Percentiles rank a stretch among this genome's conserved stretches.
Evolutionary conservation across 208 protist genomes (phyloP).

Genomic region (Acanthamoeba lenticulata): DNA sequence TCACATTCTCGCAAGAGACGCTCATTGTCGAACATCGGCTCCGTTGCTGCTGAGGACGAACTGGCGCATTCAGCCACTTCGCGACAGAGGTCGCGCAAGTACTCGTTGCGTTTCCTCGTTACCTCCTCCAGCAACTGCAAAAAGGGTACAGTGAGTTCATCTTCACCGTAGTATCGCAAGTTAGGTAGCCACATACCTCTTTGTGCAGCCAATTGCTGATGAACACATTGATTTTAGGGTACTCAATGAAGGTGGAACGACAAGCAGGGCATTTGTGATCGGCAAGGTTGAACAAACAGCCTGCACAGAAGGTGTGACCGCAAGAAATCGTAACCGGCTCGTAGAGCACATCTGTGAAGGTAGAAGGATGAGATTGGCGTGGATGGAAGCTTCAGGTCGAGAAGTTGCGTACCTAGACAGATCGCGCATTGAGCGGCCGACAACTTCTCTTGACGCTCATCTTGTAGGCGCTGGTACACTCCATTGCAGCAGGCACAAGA

Average conservation of each 20-base stretch:
- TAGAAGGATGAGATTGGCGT: background rate
- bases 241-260: background rate
- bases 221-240: constrained; percentile 17
- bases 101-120: background rate
- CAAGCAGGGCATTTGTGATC: background rate
- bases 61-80: background rate
- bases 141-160: no score
- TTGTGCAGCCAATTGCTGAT: background rate
- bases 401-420: background rate
- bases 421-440: background rate
- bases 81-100: background rate
- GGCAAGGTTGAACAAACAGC: background rate
- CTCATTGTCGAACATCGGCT: constrained; percentile 21
- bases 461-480: background rate
- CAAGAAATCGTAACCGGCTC: background rate
- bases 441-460: background rate
- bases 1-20: background rate
- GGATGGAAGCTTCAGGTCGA: no score
- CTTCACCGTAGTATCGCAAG: background rate
- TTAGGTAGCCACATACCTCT: background rate
- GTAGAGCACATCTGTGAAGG: background rate
- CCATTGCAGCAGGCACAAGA: background rate
- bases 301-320: background rate
- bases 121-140: background rate
- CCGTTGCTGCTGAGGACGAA: background rate